Evolutionary conservation across 2,329 filamentous ascomycete genomes (phyloP).

Genomic region (Eurotiales sp.): DNA sequence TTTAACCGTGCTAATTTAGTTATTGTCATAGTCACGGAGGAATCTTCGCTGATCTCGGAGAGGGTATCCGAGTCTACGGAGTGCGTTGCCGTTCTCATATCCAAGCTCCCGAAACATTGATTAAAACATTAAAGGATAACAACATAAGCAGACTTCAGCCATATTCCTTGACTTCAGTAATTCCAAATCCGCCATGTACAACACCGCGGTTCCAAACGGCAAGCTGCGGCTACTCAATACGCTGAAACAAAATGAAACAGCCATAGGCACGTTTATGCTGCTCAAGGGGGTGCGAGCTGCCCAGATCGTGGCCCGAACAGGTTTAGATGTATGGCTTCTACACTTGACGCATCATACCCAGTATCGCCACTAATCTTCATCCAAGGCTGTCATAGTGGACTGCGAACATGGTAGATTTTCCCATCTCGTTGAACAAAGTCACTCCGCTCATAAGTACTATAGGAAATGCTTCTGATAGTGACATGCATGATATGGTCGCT

Average conservation of each 20-base stretch:
- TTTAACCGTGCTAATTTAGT: no score
- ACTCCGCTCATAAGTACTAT: background rate
- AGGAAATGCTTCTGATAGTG: conserved; percentile 4
- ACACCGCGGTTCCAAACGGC: background rate
- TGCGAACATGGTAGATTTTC: conserved; percentile 5
- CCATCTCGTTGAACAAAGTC: background rate
- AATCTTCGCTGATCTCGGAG: background rate
- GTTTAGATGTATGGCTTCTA: conserved; percentile 1
- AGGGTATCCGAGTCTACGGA: background rate
- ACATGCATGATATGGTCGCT: conserved; percentile 9
- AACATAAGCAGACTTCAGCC: no score
- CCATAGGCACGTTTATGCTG: conserved; percentile 6
- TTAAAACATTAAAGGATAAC: no score
- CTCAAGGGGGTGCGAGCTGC: conserved; percentile 4
- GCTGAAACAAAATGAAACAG: background rate
- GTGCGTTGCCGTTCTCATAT: background rate
- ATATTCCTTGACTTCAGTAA: no score
- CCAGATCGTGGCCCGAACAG: conserved; percentile 2
- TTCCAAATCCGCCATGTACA: background rate
- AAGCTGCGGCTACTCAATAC: conserved; percentile 2
- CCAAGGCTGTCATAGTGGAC: background rate
- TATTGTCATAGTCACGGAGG: no score
- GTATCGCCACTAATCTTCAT: background rate
- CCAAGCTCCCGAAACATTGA: no score
- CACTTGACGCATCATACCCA: no score